Conservation (phyloP, 2,329 filamentous ascomycete genomes). For the Aureobasidium sp. region DNA sequence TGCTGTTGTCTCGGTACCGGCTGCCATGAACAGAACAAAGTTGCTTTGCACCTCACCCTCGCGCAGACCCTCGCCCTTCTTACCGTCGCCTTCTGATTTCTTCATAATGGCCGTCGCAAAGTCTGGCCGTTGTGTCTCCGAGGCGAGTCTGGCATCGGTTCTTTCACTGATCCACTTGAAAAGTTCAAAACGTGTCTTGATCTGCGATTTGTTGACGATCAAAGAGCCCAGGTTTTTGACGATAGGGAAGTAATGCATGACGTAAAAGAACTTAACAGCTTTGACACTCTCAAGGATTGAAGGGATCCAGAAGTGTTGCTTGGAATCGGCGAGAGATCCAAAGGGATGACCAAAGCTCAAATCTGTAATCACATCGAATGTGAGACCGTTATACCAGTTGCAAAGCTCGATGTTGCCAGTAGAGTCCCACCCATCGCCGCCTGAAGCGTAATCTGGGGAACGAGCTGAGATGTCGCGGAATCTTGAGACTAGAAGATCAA, state of each 20-base stretch:
- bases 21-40: conserved; percentile 20
- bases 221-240: conserved; percentile 16
- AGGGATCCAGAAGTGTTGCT: conserved; percentile 29
- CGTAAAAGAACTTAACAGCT: conserved; percentile 23
- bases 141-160: conserved; percentile 24
- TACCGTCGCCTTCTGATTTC: conserved; percentile 17
- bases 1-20: conserved; percentile 47
- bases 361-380: conserved; percentile 35
- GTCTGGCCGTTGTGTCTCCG: conserved; percentile 24
- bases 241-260: conserved; percentile 24
- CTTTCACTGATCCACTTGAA: conserved; percentile 23
- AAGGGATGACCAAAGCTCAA: conserved; percentile 30
- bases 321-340: conserved; percentile 23
- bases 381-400: conserved; percentile 31
- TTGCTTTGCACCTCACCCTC: not conserved
- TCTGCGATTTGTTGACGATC: conserved; percentile 20
- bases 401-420: conserved; percentile 23
- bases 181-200: conserved; percentile 22
- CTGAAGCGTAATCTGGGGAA: not conserved
- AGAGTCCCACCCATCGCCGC: conserved; percentile 12
- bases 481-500: conserved; percentile 33
- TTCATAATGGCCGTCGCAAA: conserved; percentile 21
- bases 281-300: conserved; percentile 24
- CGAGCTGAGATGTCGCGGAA: conserved; percentile 20
- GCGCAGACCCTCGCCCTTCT: conserved; percentile 19